phyloP scores from a whole-genome alignment of 2,329 filamentous ascomycete genomes.

The Sordariomycetes sp. region DNA sequence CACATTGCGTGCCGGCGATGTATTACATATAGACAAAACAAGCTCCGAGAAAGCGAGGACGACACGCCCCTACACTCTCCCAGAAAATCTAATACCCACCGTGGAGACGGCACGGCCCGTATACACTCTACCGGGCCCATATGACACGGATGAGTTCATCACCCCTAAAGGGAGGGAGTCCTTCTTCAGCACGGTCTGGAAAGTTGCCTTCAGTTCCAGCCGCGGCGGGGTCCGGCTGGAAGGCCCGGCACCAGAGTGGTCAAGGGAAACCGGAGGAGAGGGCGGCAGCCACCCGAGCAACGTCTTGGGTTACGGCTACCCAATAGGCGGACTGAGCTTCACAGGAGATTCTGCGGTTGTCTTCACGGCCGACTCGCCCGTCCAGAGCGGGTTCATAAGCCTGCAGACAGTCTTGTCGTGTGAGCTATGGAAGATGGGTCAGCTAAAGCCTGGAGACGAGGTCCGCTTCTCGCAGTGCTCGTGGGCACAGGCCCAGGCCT shows the following conservation, averaged over 20 bases:
- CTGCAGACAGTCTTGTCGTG: constrained; percentile 43
- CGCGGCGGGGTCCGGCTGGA: constrained; percentile 49
- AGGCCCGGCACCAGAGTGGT: constrained; percentile 48
- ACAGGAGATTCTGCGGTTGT: constrained; percentile 51
- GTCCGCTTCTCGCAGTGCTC: constrained; percentile 8
- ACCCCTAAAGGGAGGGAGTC: constrained; percentile 39
- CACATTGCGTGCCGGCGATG: constrained; percentile 39
- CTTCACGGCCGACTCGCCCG: constrained; percentile 47
- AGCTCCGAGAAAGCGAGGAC: constrained; percentile 5
- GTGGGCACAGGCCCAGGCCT: constrained; percentile 15
- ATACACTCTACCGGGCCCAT: constrained; percentile 19
- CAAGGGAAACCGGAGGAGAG: constrained; percentile 47
- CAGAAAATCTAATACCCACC: constrained; percentile 4
- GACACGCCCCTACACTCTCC: constrained; percentile 3
- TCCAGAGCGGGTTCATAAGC: constrained; percentile 50
- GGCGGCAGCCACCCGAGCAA: constrained; percentile 53
- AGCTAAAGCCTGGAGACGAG: constrained; percentile 46
- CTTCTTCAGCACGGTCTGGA: constrained; percentile 47
- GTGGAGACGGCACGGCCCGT: constrained; percentile 8
- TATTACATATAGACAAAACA: constrained; percentile 27
- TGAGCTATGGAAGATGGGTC: constrained; percentile 51
- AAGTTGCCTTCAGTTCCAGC: constrained; percentile 49
- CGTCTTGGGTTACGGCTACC: constrained; percentile 48
- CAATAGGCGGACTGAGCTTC: constrained; percentile 47
- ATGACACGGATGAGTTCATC: constrained; percentile 19